Evolutionary conservation across 805 yeast genomes (phyloP).

Genomic region (Myxozyma monticola): DNA sequence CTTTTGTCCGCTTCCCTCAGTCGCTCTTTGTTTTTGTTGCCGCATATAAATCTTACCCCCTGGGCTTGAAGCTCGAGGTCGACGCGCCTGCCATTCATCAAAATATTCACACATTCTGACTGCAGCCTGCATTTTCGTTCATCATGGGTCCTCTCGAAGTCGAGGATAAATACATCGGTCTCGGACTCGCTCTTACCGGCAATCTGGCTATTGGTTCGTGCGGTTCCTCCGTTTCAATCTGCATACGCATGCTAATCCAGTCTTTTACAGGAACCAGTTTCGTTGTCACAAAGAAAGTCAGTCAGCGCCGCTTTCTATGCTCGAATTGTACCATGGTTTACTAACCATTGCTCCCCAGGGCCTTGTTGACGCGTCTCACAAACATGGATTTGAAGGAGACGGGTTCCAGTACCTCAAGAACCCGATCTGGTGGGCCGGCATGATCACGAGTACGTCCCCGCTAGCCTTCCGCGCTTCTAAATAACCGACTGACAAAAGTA

Average conservation of each 20-base stretch:
- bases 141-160: conserved; percentile 37
- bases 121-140: too few species aligned
- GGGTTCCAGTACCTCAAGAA: conserved; percentile 77
- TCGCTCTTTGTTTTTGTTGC: background rate
- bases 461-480: background rate
- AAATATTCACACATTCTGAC: background rate
- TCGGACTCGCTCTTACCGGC: conserved; percentile 81
- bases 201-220: conserved; percentile 89
- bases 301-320: background rate
- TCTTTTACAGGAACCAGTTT: conserved; percentile 42
- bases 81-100: background rate
- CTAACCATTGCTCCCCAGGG: conserved; percentile 45
- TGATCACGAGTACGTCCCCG: conserved; percentile 50
- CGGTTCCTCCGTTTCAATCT: too few species aligned
- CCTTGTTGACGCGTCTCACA: conserved; percentile 63
- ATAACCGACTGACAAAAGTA: background rate
- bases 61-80: background rate
- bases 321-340: background rate
- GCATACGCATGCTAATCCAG: background rate
- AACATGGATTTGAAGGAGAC: conserved; percentile 65
- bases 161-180: conserved; percentile 86
- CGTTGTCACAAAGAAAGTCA: conserved; percentile 72
- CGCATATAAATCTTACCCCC: too few species aligned
- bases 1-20: background rate
- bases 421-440: conserved; percentile 95